These are phyloP conservation scores for Nicotiana knightiana DNA, from an alignment of 257 asterid species.

Conservation along the genomic window DNA sequence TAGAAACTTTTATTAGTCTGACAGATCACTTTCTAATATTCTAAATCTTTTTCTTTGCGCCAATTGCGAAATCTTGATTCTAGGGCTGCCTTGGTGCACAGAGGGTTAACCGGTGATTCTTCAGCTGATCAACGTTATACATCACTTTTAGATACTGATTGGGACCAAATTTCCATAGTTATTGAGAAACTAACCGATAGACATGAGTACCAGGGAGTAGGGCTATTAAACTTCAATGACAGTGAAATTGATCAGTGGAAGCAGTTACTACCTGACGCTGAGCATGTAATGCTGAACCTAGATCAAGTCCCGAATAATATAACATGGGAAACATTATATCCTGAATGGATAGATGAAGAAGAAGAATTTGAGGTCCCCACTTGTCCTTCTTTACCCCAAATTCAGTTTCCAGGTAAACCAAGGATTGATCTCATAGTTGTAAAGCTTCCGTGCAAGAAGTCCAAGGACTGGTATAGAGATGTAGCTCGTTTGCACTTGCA, in stretches of 20 bases:
- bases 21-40: not conserved
- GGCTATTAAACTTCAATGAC: slow-evolving; percentile 67
- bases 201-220: slow-evolving; percentile 57
- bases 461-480: slow-evolving; percentile 73
- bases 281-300: slow-evolving; percentile 50
- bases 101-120: slow-evolving; percentile 37
- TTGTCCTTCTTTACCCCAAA: slow-evolving; percentile 68
- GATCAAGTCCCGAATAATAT: slow-evolving; percentile 44
- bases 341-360: slow-evolving; percentile 97
- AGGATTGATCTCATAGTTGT: slow-evolving; percentile 71
- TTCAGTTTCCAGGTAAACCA: slow-evolving; percentile 53
- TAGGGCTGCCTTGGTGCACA: slow-evolving; percentile 47
- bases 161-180: slow-evolving; percentile 64
- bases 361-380: slow-evolving; percentile 79
- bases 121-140: slow-evolving; percentile 44
- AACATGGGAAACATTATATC: slow-evolving; percentile 87
- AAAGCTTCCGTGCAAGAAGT: slow-evolving; percentile 79
- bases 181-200: slow-evolving; percentile 43
- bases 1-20: not conserved
- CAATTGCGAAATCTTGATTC: slow-evolving; percentile 11
- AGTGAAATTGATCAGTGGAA: slow-evolving; percentile 60
- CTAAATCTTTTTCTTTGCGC: not conserved
- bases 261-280: slow-evolving; percentile 60
- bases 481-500: slow-evolving; percentile 86
- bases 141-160: slow-evolving; percentile 47